Evolutionary conservation across 352 stramenopile genomes (phyloP), one percentile per base, ranked within the genome.

Genomic region (Pythium pyrilobum): DNA sequence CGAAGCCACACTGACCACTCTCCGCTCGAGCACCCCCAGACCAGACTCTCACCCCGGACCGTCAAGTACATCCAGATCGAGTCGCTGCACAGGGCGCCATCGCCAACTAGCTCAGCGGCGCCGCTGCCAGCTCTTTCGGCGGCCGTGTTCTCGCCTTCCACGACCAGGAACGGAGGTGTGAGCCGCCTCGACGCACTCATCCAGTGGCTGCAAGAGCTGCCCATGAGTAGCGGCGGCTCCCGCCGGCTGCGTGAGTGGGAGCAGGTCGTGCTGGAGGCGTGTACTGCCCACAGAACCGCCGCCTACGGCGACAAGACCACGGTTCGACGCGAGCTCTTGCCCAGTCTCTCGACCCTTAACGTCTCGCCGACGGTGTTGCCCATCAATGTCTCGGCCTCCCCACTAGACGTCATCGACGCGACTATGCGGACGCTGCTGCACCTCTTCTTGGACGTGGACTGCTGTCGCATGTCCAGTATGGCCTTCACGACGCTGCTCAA

Each of bases 131-230:
- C 18, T 18, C 37, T 27, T 11, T 43, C 37, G 16, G 7, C 29
- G 7, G n/a, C 37, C 16, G 23, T 18, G 15, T 12, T 34, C 7
- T 34, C 29, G 29, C 12, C 29, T 12, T 7, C 12, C 34, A 15
- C 37, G 16, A 10, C 13, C 37, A 25, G 5, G 5, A 15, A 16
- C 8, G 24, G 2, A 18, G n/a, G 24, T 11, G 5, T 15, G n/a
- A 55, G 34, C 31, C 21, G 18, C 33, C 21, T 55, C 16, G 37
- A 21, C 27, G 27, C 27, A 3, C 20, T 55, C 1, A n/a, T 46
- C 4, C 47, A 55, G 24, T 55, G 47, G 47, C 25, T 55, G 2
- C 24, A 29, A n/a, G 47, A 39, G 25, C 24, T 55, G 23, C 27
- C 47, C 5, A 5, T 55, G 1, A 33, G 11, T 24, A 46, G 34